These are phyloP conservation scores for Allium cepa DNA, from an alignment of 106 monocot genomes.

Conservation along the genomic window DNA sequence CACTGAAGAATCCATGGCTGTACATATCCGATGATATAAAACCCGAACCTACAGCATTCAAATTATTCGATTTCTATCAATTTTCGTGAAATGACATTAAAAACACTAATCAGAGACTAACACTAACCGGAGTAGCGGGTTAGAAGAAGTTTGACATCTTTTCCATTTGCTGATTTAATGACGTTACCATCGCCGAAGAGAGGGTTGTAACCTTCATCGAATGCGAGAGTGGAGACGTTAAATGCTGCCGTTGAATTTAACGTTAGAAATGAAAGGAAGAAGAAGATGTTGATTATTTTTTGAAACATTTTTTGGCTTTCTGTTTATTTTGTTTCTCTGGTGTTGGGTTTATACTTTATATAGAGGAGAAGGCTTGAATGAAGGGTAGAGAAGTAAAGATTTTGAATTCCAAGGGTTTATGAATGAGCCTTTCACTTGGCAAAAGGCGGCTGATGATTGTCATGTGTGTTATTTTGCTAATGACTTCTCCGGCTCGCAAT, in stretches of 20 bases:
- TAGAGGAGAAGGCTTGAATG: no score
- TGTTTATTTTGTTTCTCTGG: no score
- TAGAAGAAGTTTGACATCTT: constrained; percentile 30
- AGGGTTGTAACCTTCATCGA: constrained; percentile 41
- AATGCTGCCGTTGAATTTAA: neutral
- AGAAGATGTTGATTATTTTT: neutral
- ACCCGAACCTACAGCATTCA: constrained; percentile 24
- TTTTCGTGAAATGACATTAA: neutral
- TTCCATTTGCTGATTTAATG: constrained; percentile 24
- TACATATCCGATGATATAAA: constrained; percentile 44
- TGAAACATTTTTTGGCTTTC: no score
- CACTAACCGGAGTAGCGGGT: constrained; percentile 39
- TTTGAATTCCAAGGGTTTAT: no score
- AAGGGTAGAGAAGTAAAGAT: no score
- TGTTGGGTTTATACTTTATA: no score
- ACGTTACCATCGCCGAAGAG: constrained; percentile 46
- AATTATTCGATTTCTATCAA: neutral
- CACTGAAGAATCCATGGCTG: constrained; percentile 47
- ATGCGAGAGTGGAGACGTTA: constrained; percentile 22
- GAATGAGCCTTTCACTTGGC: no score
- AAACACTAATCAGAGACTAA: neutral
- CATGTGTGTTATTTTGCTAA: no score
- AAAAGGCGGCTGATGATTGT: no score
- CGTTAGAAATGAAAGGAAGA: no score
- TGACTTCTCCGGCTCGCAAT: no score